Evolutionary conservation across 164 flowering plant genomes (phyloP).

Genomic region (Platanus orientalis): DNA sequence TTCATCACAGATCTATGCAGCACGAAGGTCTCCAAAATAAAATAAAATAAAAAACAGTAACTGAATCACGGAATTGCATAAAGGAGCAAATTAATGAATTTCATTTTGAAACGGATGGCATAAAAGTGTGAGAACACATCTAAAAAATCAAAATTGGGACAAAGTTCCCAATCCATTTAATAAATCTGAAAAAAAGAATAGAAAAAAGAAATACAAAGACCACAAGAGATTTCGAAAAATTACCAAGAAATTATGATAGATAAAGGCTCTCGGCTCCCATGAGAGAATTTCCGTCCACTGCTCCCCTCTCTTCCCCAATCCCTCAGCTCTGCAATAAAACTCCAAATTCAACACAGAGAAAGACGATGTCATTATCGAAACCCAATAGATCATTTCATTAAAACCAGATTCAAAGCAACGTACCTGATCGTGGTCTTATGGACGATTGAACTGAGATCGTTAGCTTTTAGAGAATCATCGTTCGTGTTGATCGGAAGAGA

Average conservation of each 20-base stretch:
- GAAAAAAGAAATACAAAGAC: background rate
- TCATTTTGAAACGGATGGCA: too few species aligned
- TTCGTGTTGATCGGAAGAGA: slow-evolving; percentile 43
- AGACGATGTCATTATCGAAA: background rate
- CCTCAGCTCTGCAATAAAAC: slow-evolving; percentile 22
- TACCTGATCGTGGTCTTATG: slow-evolving; percentile 30
- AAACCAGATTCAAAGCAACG: background rate
- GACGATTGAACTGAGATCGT: slow-evolving; percentile 48
- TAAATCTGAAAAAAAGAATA: background rate
- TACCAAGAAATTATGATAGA: slow-evolving; percentile 82
- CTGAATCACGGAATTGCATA: too few species aligned
- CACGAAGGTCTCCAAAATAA: too few species aligned
- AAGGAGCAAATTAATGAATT: too few species aligned
- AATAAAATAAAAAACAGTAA: too few species aligned
- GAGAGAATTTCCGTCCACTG: slow-evolving; percentile 82
- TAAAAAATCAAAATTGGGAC: background rate
- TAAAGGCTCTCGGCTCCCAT: slow-evolving; percentile 85
- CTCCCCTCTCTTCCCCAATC: slow-evolving; percentile 30
- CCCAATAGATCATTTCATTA: background rate
- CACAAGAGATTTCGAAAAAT: background rate
- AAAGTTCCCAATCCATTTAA: background rate
- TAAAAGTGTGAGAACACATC: background rate
- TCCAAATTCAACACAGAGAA: background rate
- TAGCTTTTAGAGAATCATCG: slow-evolving; percentile 25
- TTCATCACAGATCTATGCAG: too few species aligned